Evolutionary conservation across 2,329 filamentous ascomycete genomes (phyloP).

Genomic region (Aspergillus pseudoterreus): DNA sequence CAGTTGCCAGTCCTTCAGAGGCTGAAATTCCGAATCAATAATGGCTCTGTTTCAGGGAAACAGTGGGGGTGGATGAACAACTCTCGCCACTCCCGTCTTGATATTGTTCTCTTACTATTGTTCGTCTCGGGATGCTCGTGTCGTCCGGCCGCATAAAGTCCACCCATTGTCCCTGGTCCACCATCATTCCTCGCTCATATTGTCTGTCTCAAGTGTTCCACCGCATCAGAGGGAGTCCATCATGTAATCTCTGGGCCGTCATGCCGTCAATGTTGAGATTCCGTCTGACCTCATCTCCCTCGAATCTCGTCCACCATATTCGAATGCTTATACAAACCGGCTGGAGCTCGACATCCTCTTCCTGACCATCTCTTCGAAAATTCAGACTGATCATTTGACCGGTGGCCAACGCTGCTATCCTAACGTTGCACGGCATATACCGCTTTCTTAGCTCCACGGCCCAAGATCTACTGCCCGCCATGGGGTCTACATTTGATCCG

Average conservation of each 20-base stretch:
- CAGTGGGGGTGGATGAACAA: not conserved
- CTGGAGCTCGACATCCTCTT: not conserved
- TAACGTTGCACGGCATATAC: slow-evolving; percentile 3
- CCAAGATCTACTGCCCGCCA: slow-evolving; percentile 2
- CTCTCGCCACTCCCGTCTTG: slow-evolving; percentile 9
- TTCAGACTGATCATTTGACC: not conserved
- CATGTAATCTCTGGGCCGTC: slow-evolving; percentile 6
- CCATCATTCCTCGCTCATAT: slow-evolving; percentile 12
- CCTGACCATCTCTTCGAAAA: not conserved
- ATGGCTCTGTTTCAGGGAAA: not conserved
- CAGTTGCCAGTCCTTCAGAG: not conserved
- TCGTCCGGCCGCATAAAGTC: not conserved
- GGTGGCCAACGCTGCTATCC: not conserved
- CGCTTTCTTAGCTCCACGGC: not conserved
- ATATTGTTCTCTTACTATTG: slow-evolving; percentile 28
- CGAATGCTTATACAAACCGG: slow-evolving; percentile 11
- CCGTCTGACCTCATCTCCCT: not conserved
- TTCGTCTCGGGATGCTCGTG: slow-evolving; percentile 12
- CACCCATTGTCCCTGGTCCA: slow-evolving; percentile 8
- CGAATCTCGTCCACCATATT: slow-evolving; percentile 1
- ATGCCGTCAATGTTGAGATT: slow-evolving; percentile 1
- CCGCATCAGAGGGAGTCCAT: slow-evolving; percentile 6
- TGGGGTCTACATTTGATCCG: slow-evolving; percentile 44
- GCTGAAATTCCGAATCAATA: not conserved
- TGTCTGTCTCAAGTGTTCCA: slow-evolving; percentile 28